These are phyloP conservation scores for Apiospora saccharicola DNA, from an alignment of 2,329 filamentous ascomycete species.

Conservation along the genomic window DNA sequence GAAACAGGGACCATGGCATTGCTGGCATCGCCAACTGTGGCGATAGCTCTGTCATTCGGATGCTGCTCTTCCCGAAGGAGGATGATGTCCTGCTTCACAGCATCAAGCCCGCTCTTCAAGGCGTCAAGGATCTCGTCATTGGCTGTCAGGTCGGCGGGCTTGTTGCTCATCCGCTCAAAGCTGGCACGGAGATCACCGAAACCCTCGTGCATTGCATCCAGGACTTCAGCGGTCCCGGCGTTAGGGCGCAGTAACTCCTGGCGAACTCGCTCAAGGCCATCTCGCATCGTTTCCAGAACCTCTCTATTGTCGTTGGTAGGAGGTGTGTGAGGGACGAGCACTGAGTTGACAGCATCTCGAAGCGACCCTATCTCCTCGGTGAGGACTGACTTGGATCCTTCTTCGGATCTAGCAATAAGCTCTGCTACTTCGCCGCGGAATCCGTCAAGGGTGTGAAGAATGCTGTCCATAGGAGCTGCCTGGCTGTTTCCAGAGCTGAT, in stretches of 20 bases:
- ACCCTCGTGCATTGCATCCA: slow-evolving; percentile 90
- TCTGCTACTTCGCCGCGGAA: slow-evolving; percentile 73
- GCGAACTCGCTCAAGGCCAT: slow-evolving; percentile 77
- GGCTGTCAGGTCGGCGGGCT: slow-evolving; percentile 81
- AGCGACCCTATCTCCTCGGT: slow-evolving; percentile 84
- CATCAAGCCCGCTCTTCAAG: slow-evolving; percentile 80
- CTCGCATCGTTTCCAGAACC: slow-evolving; percentile 73
- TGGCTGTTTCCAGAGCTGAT: slow-evolving; percentile 73
- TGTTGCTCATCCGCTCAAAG: slow-evolving; percentile 80
- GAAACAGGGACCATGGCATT: slow-evolving; percentile 52
- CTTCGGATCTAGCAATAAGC: slow-evolving; percentile 59
- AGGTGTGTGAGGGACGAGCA: slow-evolving; percentile 66
- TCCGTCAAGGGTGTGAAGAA: slow-evolving; percentile 70
- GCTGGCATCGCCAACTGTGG: slow-evolving; percentile 54
- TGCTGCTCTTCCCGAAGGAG: slow-evolving; percentile 67
- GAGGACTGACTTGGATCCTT: slow-evolving; percentile 71
- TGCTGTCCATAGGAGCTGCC: slow-evolving; percentile 78
- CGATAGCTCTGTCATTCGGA: slow-evolving; percentile 36
- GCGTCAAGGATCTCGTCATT: slow-evolving; percentile 91
- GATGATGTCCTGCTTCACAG: slow-evolving; percentile 80
- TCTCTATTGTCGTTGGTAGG: slow-evolving; percentile 62
- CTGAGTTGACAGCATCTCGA: slow-evolving; percentile 76
- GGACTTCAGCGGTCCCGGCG: slow-evolving; percentile 82
- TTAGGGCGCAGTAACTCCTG: slow-evolving; percentile 74
- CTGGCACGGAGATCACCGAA: slow-evolving; percentile 78